Base-by-base conservation (phyloP, 148 eudicot species). In the Gaultheria prostrata region DNA sequence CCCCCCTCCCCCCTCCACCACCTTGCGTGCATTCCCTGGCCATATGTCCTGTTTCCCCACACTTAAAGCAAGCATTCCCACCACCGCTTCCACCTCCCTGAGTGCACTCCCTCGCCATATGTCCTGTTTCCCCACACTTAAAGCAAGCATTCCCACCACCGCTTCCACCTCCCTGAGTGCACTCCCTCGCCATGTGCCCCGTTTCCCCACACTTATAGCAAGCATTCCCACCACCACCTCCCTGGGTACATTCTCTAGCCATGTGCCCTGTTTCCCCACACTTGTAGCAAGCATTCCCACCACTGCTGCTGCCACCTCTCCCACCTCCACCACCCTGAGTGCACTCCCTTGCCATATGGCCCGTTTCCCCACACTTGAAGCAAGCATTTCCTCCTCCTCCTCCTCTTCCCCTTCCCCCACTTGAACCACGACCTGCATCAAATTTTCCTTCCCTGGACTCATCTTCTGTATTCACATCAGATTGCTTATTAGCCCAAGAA, bases 341-440 rank as follows among this genome's bases (percentile, higher is more conserved):
- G 82, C 46, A 80, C 72, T 24, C 86, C 86, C 50, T 56, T 28
- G 46, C 84, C 92, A 87, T 82, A 89, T 39, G 87, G 84, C 77
- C 91, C 79, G 76, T 86, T 91, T 57, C 91, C 70, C 61, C 89
- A 70, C n/a, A 81, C 51, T 61, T 81, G 76, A 39, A 74, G 77
- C 77, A 74, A 74, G 53, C 77, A 81, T 50, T 51, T 8, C 85
- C 43, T 30, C 87, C 87, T 35, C 87, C 84, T n/a, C n/a, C n/a
- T 24, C 87, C 87, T 46, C 92, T 82, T 50, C 89, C 90, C 75
- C 90, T 84, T 67, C 91, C 76, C 57, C 91, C 93, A 70, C 91
- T 88, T 10, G 59, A 84, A 80, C 86, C 90, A 35, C 85, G 86
- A 10, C 87, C 88, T 17, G 86, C 87, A 20, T 48, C 84, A 80